Evolutionary conservation across 1,139 yeast genomes (phyloP), one percentile per base, ranked within the genome.

Genomic region (Dujonia santamariae): DNA sequence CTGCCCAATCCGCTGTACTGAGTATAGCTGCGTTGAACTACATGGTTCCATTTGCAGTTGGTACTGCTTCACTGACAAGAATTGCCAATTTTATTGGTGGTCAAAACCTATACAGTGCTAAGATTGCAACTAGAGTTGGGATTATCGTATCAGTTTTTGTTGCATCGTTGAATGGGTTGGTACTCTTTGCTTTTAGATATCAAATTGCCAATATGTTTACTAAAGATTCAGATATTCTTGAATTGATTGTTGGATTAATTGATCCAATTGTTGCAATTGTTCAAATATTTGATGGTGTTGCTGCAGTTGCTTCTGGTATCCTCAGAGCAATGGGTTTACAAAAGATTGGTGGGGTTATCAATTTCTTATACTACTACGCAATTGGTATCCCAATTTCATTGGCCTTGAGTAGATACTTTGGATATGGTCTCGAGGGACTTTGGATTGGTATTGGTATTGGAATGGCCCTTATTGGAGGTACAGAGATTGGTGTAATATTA

Each of bases 391-490:
- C 97, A 0, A 51, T 85, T 19, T 88, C 90, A 0, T 56, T 85
- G 38, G 50, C 71, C 2, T 63, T 87, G 26, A 81, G 88, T 25
- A 81, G 80, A 53, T 54, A 62, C 21, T 59, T 63, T 7, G 73
- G 73, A 31, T 56, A 73, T 56, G 67, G 74, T 37, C 63, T 88
- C 8, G 54, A 61, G 19, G 97, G 97, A 0, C 63, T 92, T 36
- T 92, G 98, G 98, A 47, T 80, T n/a, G 96, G 96, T 6, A 76
- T 87, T 38, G 86, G 92, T 1, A 54, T 76, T 28, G 97, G 95
- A 0, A 72, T 88, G 72, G 54, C 80, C 24, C 46, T 78, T 22
- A 87, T 92, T 41, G 88, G 88, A 1, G 34, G 72, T 0, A 65
- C 74, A 15, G 95, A 90, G 48, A 59, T 64, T 1, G 17, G 49